These are phyloP conservation scores for Skeletonema tropicum DNA, from an alignment of 108 stramenopile genomes.

Conservation along the genomic window DNA sequence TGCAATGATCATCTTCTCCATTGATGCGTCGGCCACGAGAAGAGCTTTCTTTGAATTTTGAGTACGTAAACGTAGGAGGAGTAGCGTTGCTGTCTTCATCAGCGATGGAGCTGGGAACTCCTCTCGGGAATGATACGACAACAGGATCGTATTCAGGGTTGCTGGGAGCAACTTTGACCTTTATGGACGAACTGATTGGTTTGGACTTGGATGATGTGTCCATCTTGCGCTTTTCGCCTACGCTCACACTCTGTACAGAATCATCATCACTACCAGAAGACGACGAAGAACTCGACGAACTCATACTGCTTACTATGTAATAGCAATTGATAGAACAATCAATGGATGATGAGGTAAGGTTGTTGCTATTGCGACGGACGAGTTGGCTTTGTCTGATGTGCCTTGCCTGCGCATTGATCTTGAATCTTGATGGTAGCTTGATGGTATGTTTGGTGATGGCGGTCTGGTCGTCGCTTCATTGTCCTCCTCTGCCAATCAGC, in stretches of 20 bases:
- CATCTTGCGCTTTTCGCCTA: slow-evolving; percentile 18
- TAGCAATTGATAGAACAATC: not conserved
- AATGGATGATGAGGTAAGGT: not conserved
- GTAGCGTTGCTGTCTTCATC: slow-evolving; percentile 2
- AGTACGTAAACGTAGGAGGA: slow-evolving; percentile 49
- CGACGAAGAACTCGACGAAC: not conserved
- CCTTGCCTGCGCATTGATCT: too few species aligned
- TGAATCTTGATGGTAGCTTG: too few species aligned
- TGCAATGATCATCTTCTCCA: slow-evolving; percentile 54
- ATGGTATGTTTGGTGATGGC: too few species aligned
- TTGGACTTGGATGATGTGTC: not conserved
- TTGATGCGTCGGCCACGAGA: slow-evolving; percentile 34
- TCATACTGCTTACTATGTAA: not conserved
- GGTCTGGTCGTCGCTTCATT: too few species aligned
- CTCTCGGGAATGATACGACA: slow-evolving; percentile 81
- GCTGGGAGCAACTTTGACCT: slow-evolving; percentile 27
- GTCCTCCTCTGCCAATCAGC: too few species aligned
- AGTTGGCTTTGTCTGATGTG: too few species aligned
- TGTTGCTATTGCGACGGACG: too few species aligned
- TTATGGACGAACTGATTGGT: not conserved
- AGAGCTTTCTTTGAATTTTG: slow-evolving; percentile 35
- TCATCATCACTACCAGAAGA: slow-evolving; percentile 7
- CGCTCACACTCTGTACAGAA: not conserved
- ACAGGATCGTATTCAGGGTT: slow-evolving; percentile 59
- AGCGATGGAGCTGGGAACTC: slow-evolving; percentile 53